Evolutionary conservation across 352 stramenopile genomes (phyloP).

Genomic region (Phytophthora fragariaefolia): DNA sequence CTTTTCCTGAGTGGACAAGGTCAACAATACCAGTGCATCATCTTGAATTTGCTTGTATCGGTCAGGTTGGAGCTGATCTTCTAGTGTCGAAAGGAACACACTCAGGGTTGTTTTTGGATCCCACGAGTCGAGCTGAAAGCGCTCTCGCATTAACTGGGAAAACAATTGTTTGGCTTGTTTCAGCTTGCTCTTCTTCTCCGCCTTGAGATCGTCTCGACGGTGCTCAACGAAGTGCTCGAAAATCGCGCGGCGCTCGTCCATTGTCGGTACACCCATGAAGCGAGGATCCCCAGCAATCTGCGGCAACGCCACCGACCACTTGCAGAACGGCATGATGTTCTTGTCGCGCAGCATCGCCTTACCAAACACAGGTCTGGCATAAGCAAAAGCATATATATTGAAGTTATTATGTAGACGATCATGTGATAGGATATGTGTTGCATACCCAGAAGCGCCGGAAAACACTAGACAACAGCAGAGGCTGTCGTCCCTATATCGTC

Average conservation of each 20-base stretch:
- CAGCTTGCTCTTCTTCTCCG: slow-evolving; percentile 81
- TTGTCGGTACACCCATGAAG: slow-evolving; percentile 75
- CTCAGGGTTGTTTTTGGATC: slow-evolving; percentile 56
- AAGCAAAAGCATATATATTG: neutral
- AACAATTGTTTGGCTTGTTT: slow-evolving; percentile 68
- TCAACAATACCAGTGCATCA: slow-evolving; percentile 45
- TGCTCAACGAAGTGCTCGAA: slow-evolving; percentile 85
- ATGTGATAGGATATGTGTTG: neutral
- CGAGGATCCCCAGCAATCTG: slow-evolving; percentile 75
- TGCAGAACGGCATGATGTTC: slow-evolving; percentile 86
- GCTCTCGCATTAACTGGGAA: slow-evolving; percentile 47
- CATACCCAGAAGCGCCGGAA: neutral
- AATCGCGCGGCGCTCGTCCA: slow-evolving; percentile 80
- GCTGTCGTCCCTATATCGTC: neutral
- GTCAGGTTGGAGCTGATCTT: slow-evolving; percentile 40
- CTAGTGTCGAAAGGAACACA: slow-evolving; percentile 63
- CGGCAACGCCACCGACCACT: slow-evolving; percentile 82
- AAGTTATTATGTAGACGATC: neutral
- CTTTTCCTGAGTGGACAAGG: slow-evolving; percentile 59
- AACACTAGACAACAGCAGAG: neutral
- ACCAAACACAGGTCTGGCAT: neutral
- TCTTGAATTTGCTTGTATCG: slow-evolving; percentile 48
- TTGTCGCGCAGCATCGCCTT: slow-evolving; percentile 80
- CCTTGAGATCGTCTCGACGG: slow-evolving; percentile 75
- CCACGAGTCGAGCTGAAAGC: slow-evolving; percentile 50